A percentile compares a stretch with the other conserved stretches of the same genome.
phyloP scores from a whole-genome alignment of 2,329 filamentous ascomycete genomes.

The Fusarium marasasianum region DNA sequence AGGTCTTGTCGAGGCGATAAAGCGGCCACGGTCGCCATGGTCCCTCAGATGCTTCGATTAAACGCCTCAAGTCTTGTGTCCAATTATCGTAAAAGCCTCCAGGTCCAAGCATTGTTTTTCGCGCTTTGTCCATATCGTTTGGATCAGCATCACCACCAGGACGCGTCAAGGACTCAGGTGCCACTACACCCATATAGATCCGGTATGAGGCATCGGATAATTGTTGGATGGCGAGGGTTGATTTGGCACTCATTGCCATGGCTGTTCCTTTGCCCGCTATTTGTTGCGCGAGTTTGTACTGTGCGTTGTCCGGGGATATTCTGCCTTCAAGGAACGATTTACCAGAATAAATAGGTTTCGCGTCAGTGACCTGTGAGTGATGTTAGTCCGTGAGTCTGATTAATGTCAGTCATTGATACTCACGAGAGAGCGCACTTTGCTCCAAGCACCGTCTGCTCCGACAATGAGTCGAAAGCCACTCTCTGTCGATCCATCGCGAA shows the following conservation, averaged over 20 bases:
- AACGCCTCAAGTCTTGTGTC: background rate
- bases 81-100: background rate
- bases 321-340: background rate
- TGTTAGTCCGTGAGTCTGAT: rapidly evolving
- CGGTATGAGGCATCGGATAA: background rate
- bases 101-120: background rate
- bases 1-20: background rate
- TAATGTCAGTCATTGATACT: rapidly evolving
- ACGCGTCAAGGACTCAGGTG: background rate
- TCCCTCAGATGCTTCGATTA: background rate
- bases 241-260: background rate
- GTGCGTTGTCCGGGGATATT: background rate
- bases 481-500: background rate
- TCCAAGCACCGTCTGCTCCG: conserved; percentile 7
- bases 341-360: background rate
- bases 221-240: background rate
- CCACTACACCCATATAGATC: background rate
- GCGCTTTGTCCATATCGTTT: background rate
- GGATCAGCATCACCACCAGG: background rate
- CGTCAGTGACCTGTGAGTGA: background rate
- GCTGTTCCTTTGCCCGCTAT: conserved; percentile 1
- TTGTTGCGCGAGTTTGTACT: background rate
- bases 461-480: conserved; percentile 1
- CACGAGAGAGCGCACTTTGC: background rate
- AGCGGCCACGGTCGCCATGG: conserved; percentile 2